Base-by-base conservation (phyloP, 2,329 filamentous ascomycete genomes). In the Orbilia ellipsospora region DNA sequence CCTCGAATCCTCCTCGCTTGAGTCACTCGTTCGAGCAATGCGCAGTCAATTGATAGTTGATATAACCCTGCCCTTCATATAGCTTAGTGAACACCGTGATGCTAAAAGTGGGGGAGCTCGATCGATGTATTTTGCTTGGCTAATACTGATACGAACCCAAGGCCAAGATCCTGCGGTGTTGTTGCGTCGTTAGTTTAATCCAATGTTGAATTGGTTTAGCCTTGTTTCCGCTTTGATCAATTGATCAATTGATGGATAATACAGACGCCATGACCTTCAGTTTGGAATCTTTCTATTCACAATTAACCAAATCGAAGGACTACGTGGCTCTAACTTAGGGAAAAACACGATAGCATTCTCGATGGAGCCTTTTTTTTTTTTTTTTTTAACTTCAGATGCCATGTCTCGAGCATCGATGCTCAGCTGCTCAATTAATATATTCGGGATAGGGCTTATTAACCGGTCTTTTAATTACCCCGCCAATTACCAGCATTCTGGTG, bases 401-500 rank as follows among this genome's bases (percentile, higher is more conserved):
- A 36, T 6, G 5, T 36, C 31, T 36, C 31, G 23, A 23, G 23
- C 23, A 23, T 23, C 28, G 42, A 61, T 61, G 57, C 57, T 50
- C 57, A 61, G 64, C 48, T 61, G 56, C 54, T 52, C 26, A 45
- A n/a, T 45, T 28, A n/a, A 10, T 61, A 61, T 28, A n/a, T 7
- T 52, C 26, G 31, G 26, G 57, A 44, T 57, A 57, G 54, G 54
- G 52, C 52, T 36, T 55, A 55, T 55, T 28, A 50, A 57, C 54
- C 60, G 60, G 57, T 57, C 66, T 70, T 48, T 45, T 63, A 36
- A 36, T 36, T 70, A 70, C 66, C 66, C 66, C 66, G 66, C 66
- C 59, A 70, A 57, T 63, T 51, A 63, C 57, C 57, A 63, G 66
- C 57, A 57, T 42, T 62, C 18, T 59, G 26, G 4, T 44, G 13